Conservation (phyloP, 1,139 yeast genomes). For the Saccharomyces hybrid region DNA sequence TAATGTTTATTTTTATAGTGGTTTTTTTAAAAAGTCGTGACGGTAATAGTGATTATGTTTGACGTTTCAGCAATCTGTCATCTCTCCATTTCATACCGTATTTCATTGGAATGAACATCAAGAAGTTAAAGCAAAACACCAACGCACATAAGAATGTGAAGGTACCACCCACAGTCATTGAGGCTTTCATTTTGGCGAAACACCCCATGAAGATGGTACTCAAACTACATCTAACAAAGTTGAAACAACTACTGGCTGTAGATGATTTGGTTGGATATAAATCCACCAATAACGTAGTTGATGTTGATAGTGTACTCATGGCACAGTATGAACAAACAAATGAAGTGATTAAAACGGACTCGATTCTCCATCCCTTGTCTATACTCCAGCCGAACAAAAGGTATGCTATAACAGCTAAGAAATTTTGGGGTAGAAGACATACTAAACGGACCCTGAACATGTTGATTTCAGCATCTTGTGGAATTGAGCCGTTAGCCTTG, state of each 20-base stretch:
- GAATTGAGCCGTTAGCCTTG: constrained; percentile 20
- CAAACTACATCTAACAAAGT: constrained; percentile 51
- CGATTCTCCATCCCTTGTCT: constrained; percentile 41
- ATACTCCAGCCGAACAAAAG: constrained; percentile 69
- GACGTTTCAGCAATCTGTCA: constrained; percentile 18
- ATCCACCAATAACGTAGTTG: constrained; percentile 54
- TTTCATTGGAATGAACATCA: constrained; percentile 27
- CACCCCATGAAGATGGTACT: constrained; percentile 61
- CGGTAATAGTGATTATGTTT: constrained; percentile 5
- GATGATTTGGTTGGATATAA: constrained; percentile 53
- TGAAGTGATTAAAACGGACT: constrained; percentile 50
- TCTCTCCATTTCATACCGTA: constrained; percentile 30
- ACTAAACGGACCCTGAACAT: constrained; percentile 45
- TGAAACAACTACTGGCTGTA: constrained; percentile 53
- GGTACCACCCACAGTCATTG: constrained; percentile 56
- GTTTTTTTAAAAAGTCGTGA: too few relatives aligned
- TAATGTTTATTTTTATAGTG: too few relatives aligned
- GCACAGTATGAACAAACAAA: constrained; percentile 49
- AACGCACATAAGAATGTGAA: constrained; percentile 46
- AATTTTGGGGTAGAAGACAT: constrained; percentile 35
- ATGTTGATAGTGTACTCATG: constrained; percentile 44
- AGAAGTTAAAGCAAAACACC: constrained; percentile 21
- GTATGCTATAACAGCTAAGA: constrained; percentile 35
- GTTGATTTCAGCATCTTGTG: constrained; percentile 32
- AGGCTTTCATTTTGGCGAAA: constrained; percentile 46